phyloP scores from a whole-genome alignment of 768 basidiomycete species.

The Lentinula lateritia region DNA sequence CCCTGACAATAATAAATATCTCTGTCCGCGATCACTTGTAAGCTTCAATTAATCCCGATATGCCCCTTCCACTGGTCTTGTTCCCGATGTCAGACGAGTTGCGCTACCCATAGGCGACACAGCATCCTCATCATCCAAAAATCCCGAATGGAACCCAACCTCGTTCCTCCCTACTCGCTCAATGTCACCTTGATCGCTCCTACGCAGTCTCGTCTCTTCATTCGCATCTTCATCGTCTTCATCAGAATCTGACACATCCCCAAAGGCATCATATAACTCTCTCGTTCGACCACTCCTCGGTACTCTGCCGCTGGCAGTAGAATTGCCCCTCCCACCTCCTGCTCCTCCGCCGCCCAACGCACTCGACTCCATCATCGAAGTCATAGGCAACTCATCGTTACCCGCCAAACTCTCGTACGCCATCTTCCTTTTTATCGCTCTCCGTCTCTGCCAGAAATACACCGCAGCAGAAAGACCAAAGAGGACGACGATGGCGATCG shows the following conservation, averaged over 20 bases:
- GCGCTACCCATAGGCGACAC: not conserved
- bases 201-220: slow-evolving; percentile 61
- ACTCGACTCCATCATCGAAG: not conserved
- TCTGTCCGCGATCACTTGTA: not conserved
- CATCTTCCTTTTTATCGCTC: slow-evolving; percentile 29
- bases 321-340: not conserved
- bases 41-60: not conserved
- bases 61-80: not conserved
- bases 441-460: slow-evolving; percentile 78
- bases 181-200: slow-evolving; percentile 16
- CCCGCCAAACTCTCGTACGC: slow-evolving; percentile 57
- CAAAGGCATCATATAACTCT: slow-evolving; percentile 96
- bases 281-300: slow-evolving; percentile 49
- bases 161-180: slow-evolving; percentile 24
- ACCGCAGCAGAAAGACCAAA: slow-evolving; percentile 65
- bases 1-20: not conserved
- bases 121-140: slow-evolving; percentile 73
- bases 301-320: slow-evolving; percentile 15
- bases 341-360: not conserved
- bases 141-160: slow-evolving; percentile 69
- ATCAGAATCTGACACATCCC: slow-evolving; percentile 80
- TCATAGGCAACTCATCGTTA: slow-evolving; percentile 77
- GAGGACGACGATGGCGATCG: slow-evolving; percentile 69
- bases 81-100: not conserved
- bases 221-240: slow-evolving; percentile 68